Conservation (phyloP, 176 grass and related monocot species). For the Aegilops speltoides region DNA sequence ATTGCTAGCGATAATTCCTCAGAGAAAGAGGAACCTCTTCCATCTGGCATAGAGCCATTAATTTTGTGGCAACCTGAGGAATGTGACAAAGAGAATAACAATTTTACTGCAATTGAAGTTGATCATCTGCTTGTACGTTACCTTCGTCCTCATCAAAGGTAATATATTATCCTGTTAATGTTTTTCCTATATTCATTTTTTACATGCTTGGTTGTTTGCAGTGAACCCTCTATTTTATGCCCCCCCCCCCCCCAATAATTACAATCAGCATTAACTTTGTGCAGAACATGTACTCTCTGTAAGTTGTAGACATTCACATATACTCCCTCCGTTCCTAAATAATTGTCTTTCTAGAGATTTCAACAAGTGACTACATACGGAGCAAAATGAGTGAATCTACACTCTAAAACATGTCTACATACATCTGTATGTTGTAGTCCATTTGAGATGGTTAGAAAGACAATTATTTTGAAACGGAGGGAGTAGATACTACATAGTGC, state of each 20-base stretch:
- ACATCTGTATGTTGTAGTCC: no score
- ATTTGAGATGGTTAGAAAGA: no score
- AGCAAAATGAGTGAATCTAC: no score
- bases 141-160: constrained; percentile 96
- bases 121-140: constrained; percentile 78
- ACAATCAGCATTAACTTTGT: background rate
- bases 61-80: constrained; percentile 77
- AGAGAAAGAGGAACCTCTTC: constrained; percentile 68
- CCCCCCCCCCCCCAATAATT: background rate
- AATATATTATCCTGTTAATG: constrained; percentile 24
- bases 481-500: background rate
- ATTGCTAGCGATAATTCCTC: constrained; percentile 39
- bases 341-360: no score
- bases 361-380: no score
- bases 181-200: constrained; percentile 4
- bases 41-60: constrained; percentile 88
- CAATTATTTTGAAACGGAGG: no score
- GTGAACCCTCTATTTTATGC: background rate
- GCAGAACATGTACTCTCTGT: background rate
- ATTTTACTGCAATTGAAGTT: constrained; percentile 61
- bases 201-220: constrained; percentile 2
- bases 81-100: constrained; percentile 58
- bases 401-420: no score
- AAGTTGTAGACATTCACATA: background rate
- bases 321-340: no score